These are phyloP conservation scores for Emmonsiellopsis sp. DNA, from an alignment of 2,329 filamentous ascomycete genomes.

Conservation along the genomic window DNA sequence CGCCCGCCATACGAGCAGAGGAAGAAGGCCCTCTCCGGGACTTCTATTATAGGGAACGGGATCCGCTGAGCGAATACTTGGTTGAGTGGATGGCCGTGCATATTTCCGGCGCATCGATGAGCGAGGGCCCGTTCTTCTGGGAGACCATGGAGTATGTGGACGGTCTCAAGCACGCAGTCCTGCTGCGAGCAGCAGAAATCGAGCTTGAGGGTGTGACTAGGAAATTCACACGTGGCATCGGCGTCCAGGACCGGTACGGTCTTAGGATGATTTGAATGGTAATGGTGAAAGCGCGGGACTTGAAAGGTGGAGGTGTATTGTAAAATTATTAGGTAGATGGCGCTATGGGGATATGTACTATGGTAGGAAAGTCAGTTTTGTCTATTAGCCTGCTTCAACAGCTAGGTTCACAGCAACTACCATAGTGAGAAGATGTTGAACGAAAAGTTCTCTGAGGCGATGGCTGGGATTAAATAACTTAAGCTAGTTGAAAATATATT, in stretches of 20 bases:
- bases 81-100: conserved; percentile 4
- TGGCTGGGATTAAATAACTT: no score
- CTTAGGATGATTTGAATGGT: not conserved
- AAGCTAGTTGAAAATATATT: no score
- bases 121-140: not conserved
- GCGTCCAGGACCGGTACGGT: not conserved
- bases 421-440: no score
- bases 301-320: no score
- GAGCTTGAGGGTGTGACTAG: not conserved
- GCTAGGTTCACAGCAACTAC: no score
- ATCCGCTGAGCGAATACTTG: conserved; percentile 5
- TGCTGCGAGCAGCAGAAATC: not conserved
- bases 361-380: no score
- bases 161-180: not conserved
- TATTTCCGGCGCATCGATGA: not conserved
- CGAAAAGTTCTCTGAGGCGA: no score
- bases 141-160: not conserved
- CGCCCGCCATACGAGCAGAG: not conserved
- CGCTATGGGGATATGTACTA: not conserved
- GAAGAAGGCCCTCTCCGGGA: not conserved
- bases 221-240: not conserved
- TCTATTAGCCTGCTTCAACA: no score
- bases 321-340: not conserved
- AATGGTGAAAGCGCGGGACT: not conserved
- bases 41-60: conserved; percentile 1